These are phyloP conservation scores for Simmondsia chinensis DNA, from an alignment of 148 eudicot species.

Conservation along the genomic window DNA sequence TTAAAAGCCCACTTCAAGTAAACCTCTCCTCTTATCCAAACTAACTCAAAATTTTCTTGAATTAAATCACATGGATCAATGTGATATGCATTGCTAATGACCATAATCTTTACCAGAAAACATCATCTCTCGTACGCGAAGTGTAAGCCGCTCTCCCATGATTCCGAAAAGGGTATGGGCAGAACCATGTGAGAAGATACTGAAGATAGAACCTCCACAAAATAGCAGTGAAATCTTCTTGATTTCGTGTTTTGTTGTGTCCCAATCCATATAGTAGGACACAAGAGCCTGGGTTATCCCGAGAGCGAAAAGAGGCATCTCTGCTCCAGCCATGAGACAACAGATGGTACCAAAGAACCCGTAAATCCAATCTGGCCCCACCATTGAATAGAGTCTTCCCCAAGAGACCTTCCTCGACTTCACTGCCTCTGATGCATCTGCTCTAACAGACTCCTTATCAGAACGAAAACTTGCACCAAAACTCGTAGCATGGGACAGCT, in stretches of 20 bases:
- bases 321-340: slow-evolving; percentile 60
- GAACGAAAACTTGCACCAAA: slow-evolving; percentile 78
- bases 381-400: slow-evolving; percentile 70
- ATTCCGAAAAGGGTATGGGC: slow-evolving; percentile 57
- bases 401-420: slow-evolving; percentile 41
- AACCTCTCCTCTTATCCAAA: too few relatives aligned
- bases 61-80: neutral
- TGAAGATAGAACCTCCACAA: slow-evolving; percentile 34
- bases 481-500: slow-evolving; percentile 64
- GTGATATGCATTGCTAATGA: neutral
- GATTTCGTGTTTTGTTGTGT: slow-evolving; percentile 37
- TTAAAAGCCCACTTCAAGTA: too few relatives aligned
- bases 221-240: slow-evolving; percentile 30
- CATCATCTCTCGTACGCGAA: slow-evolving; percentile 51
- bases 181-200: slow-evolving; percentile 42
- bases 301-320: slow-evolving; percentile 58
- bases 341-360: slow-evolving; percentile 62
- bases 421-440: slow-evolving; percentile 33
- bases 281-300: slow-evolving; percentile 55
- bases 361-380: slow-evolving; percentile 78
- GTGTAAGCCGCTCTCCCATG: slow-evolving; percentile 69
- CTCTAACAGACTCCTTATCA: slow-evolving; percentile 51
- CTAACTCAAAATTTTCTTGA: too few relatives aligned
- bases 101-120: slow-evolving; percentile 47
- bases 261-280: slow-evolving; percentile 46